These are phyloP conservation scores for Rhizopogon salebrosus DNA, from an alignment of 768 basidiomycete species.

Conservation along the genomic window DNA sequence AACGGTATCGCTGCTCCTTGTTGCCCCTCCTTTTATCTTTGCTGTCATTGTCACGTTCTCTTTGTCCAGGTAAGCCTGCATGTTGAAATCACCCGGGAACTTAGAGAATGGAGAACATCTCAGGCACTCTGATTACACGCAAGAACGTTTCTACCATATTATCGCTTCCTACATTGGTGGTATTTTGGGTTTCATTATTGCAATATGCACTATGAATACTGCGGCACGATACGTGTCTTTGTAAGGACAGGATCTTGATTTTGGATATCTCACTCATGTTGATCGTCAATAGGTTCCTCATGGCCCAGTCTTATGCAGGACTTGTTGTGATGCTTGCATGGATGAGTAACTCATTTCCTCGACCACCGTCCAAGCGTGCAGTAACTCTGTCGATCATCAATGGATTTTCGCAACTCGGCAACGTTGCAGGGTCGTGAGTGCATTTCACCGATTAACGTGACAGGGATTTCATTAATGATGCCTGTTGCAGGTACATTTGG, in stretches of 20 bases:
- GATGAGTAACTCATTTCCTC: conserved; percentile 58
- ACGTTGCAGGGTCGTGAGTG: conserved; percentile 76
- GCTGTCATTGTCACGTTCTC: conserved; percentile 51
- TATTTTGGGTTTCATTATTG: conserved; percentile 63
- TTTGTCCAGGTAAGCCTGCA: conserved; percentile 38
- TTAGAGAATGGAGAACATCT: background rate
- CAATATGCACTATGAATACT: conserved; percentile 59
- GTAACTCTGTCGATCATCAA: conserved; percentile 80
- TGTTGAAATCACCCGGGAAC: background rate
- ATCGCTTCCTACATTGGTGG: conserved; percentile 46
- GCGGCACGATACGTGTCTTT: conserved; percentile 61
- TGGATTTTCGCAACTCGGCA: conserved; percentile 77
- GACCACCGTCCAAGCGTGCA: conserved; percentile 79
- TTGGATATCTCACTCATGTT: conserved; percentile 3
- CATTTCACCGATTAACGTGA: conserved; percentile 1
- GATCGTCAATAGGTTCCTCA: conserved; percentile 51
- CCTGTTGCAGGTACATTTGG: conserved; percentile 54
- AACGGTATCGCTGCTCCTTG: conserved; percentile 64
- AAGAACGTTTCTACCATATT: conserved; percentile 74
- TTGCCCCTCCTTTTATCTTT: conserved; percentile 71
- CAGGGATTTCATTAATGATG: background rate
- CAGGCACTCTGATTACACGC: conserved; percentile 64
- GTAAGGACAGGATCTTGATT: conserved; percentile 30
- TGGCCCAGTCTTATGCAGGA: conserved; percentile 70
- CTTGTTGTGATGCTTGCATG: conserved; percentile 59